phyloP scores from a whole-genome alignment of 2,329 filamentous ascomycete genomes.

The Fusarium oxysporum region DNA sequence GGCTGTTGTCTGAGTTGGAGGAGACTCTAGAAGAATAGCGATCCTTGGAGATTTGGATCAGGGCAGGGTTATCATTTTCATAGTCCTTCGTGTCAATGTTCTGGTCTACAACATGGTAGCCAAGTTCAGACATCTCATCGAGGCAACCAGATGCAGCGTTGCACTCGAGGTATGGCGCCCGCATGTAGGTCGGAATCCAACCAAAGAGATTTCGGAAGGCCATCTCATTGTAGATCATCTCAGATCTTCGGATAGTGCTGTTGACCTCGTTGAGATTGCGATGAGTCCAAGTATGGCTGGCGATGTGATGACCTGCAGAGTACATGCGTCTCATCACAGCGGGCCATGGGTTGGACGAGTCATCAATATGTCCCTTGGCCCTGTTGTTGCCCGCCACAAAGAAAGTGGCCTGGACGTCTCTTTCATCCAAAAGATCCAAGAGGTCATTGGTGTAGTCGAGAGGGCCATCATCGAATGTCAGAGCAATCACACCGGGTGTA shows the following conservation, averaged over 20 bases:
- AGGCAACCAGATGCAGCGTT: constrained; percentile 54
- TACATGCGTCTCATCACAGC: constrained; percentile 56
- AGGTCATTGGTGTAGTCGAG: constrained; percentile 55
- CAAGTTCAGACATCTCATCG: constrained; percentile 53
- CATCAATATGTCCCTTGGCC: constrained; percentile 57
- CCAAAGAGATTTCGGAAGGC: constrained; percentile 57
- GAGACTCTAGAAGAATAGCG: constrained; percentile 53
- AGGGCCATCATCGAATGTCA: constrained; percentile 63
- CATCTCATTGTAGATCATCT: constrained; percentile 60
- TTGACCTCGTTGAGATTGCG: constrained; percentile 54
- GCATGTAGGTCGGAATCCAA: constrained; percentile 57
- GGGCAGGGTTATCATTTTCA: constrained; percentile 60
- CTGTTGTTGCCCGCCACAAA: constrained; percentile 58
- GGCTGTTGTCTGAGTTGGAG: constrained; percentile 38
- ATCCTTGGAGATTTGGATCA: constrained; percentile 60
- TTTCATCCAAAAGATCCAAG: constrained; percentile 52
- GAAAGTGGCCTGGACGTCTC: constrained; percentile 53
- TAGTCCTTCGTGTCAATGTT: constrained; percentile 73
- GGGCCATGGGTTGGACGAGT: constrained; percentile 49
- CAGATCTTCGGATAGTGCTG: constrained; percentile 49
- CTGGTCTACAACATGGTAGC: constrained; percentile 68
- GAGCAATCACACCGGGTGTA: constrained; percentile 52
- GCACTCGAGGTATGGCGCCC: constrained; percentile 60
- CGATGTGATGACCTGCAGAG: constrained; percentile 58
- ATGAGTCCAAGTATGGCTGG: constrained; percentile 62